Evolutionary conservation across 2,329 filamentous ascomycete genomes (phyloP).

Genomic region (Tolypocladium paradoxum): DNA sequence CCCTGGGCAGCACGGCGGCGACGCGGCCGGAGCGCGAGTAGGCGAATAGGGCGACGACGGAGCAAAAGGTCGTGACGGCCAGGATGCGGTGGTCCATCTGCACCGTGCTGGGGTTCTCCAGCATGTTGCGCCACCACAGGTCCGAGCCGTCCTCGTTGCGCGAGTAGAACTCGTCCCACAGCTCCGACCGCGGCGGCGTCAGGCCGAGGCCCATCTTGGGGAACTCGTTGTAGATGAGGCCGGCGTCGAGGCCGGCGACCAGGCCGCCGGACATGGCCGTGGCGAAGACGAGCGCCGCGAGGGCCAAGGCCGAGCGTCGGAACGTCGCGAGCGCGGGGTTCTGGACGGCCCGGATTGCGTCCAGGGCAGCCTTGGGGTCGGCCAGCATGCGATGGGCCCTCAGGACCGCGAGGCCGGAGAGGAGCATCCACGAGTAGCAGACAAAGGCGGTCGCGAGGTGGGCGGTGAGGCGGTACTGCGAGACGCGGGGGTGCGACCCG

Average conservation of each 20-base stretch:
- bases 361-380: conserved; percentile 51
- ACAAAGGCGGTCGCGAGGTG: conserved; percentile 86
- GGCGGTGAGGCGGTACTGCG: conserved; percentile 83
- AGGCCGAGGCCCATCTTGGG: conserved; percentile 85
- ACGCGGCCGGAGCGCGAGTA: conserved; percentile 61
- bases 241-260: conserved; percentile 89
- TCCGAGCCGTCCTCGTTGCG: conserved; percentile 69
- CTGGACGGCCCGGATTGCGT: conserved; percentile 50
- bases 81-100: conserved; percentile 93
- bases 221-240: conserved; percentile 98
- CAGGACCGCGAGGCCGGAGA: conserved; percentile 76
- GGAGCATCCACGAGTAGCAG: conserved; percentile 90
- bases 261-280: conserved; percentile 91
- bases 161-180: conserved; percentile 78
- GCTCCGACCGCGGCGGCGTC: conserved; percentile 69
- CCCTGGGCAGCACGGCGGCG: conserved; percentile 46
- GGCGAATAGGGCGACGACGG: conserved; percentile 68
- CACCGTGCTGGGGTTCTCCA: conserved; percentile 92
- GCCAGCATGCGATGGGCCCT: conserved; percentile 63
- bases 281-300: conserved; percentile 68
- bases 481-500: conserved; percentile 83
- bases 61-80: conserved; percentile 77
- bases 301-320: conserved; percentile 58
- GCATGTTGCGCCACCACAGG: conserved; percentile 92
- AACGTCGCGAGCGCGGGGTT: conserved; percentile 61